Base-by-base conservation (phyloP, 2,329 filamentous ascomycete genomes). In the Chaetomium olivaceum region DNA sequence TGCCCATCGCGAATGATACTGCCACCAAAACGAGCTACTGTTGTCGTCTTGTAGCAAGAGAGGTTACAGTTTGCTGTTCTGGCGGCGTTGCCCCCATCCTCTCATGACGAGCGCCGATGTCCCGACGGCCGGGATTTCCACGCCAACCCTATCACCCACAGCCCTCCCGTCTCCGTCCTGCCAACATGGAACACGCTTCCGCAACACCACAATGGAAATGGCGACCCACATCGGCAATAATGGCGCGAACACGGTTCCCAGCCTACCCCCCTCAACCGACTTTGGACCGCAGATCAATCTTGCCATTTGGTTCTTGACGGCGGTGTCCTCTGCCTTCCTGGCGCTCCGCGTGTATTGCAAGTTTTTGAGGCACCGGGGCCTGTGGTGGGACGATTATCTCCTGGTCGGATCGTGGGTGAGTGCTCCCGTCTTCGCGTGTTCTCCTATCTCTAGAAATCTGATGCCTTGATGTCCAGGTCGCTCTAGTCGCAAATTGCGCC, bases 321-420 rank as follows among this genome's bases (percentile, higher is more conserved):
- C 64, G 16, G 21, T 73, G 3, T 70, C 71, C 1, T 55, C 67
- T 5, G 36, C 65, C 6, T 74, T 75, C 48, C 62, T 74, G 8
- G 62, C 67, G 3, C 63, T 74, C 43, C 70, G 73, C 1, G 48
- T 75, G 6, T 74, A 74, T 61, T 75, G 73, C 72, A 75, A 75
- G 59, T 67, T 70, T 19, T 36, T 71, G 25, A 67, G 72, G 14
- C 67, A 70, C 31, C 69, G 71, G 1, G 69, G 72, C 2, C 54
- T 74, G 9, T 75, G 73, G 73, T 74, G 73, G 73, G 73, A 75
- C 31, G 73, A 74, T 51, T 66, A 71, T 29, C 59, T 74, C 0
- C 50, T 75, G 19, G 70, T 73, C 1, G 50, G 54, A 3, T 70
- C 73, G 9, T 74, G 73, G 73, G 72, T 73, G 43, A 52, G 72